These are phyloP conservation scores for Haberlea rhodopensis DNA, from an alignment of 257 asterid species.

Conservation along the genomic window DNA sequence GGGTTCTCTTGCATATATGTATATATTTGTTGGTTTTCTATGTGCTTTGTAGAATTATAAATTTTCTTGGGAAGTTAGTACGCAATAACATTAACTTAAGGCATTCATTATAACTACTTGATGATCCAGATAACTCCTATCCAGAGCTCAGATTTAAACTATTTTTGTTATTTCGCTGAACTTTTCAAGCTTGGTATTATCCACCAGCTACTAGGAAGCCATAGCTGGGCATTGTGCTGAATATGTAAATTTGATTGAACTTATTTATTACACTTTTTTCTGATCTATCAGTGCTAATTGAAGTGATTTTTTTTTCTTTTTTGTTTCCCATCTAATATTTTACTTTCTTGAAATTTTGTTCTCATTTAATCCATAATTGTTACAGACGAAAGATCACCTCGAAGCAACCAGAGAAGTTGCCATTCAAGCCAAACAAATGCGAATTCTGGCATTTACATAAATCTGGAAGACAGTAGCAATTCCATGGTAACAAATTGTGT, in stretches of 20 bases:
- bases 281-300: not conserved
- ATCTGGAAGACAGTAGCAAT: constrained; percentile 59
- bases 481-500: constrained; percentile 41
- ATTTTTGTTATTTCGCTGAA: not conserved
- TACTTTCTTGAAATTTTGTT: constrained; percentile 14
- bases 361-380: constrained; percentile 20
- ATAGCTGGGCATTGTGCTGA: not conserved
- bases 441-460: constrained; percentile 44
- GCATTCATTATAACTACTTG: not conserved
- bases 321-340: not conserved
- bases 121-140: not conserved
- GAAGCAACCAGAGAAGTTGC: constrained; percentile 55
- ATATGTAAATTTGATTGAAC: not conserved
- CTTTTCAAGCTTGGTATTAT: not conserved
- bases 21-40: not conserved
- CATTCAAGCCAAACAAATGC: constrained; percentile 39
- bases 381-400: constrained; percentile 58
- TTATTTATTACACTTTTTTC: constrained; percentile 1
- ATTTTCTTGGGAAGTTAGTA: no score
- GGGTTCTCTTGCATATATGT: no score
- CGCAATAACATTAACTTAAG: no score
- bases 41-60: not conserved
- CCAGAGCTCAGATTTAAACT: not conserved
- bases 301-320: not conserved
- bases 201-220: not conserved